Conservation (phyloP, 108 stramenopile genomes). For the Pseudonitzschia delicatissima region DNA sequence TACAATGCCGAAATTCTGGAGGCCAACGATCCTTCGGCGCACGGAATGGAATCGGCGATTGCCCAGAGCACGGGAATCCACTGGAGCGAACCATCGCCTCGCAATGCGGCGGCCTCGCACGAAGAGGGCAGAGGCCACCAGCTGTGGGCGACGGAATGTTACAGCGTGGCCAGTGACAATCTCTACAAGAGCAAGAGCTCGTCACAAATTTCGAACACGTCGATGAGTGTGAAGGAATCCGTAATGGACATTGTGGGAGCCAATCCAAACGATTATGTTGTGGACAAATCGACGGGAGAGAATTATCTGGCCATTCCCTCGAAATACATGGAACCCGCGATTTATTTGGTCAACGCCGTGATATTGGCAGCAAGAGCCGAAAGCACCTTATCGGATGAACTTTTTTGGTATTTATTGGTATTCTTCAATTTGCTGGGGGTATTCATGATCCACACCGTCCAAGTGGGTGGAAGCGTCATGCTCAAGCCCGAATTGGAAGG, state of each 20-base stretch:
- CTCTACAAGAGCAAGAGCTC: conserved; percentile 16
- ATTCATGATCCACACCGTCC: conserved; percentile 29
- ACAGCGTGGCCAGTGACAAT: too few relatives aligned
- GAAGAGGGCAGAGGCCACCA: conserved; percentile 23
- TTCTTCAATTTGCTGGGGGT: conserved; percentile 56
- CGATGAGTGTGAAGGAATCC: conserved; percentile 6
- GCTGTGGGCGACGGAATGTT: conserved; percentile 40
- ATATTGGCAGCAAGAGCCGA: conserved; percentile 38
- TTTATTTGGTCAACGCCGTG: conserved; percentile 41
- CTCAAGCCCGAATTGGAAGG: neutral
- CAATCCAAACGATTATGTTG: conserved; percentile 3
- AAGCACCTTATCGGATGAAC: conserved; percentile 37
- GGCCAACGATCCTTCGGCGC: conserved; percentile 45
- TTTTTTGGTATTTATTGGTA: conserved; percentile 60
- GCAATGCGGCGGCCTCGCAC: neutral
- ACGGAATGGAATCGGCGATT: neutral
- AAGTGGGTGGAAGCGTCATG: conserved; percentile 18
- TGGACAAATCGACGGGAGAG: neutral
- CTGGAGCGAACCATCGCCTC: neutral
- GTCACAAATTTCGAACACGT: conserved; percentile 9
- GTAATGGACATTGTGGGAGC: conserved; percentile 10
- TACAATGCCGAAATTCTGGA: conserved; percentile 63
- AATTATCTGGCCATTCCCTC: conserved; percentile 17
- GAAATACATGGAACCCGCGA: conserved; percentile 11
- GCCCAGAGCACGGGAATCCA: conserved; percentile 16